Percentiles rank a stretch among this genome's conserved stretches.
These are phyloP conservation scores for Pisolithus tinctorius DNA, from an alignment of 768 basidiomycete species.

Conservation along the genomic window DNA sequence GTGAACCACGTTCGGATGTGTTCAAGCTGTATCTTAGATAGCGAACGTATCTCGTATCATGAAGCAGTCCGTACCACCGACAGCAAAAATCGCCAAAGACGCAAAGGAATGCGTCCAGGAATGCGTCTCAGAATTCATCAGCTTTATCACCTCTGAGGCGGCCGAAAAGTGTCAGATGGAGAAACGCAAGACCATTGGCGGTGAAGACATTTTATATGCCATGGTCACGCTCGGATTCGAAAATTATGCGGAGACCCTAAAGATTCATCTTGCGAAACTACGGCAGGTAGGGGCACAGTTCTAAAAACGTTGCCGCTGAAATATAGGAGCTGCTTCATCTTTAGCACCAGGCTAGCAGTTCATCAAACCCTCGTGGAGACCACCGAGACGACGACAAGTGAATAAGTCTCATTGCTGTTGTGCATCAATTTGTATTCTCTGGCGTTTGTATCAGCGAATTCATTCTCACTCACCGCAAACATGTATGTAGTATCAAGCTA, in stretches of 20 bases:
- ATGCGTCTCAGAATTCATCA: slow-evolving; percentile 97
- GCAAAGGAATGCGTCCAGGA: slow-evolving; percentile 99
- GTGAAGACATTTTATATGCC: slow-evolving; percentile 95
- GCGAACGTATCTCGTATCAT: slow-evolving; percentile 98
- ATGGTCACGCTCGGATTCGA: slow-evolving; percentile 92
- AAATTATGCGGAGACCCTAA: slow-evolving; percentile 87
- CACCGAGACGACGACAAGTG: slow-evolving; percentile 16
- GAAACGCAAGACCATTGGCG: slow-evolving; percentile 96
- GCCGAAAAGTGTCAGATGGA: slow-evolving; percentile 91
- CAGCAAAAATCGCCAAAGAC: slow-evolving; percentile 96
- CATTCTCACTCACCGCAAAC: slow-evolving; percentile 7
- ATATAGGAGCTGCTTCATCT: neutral
- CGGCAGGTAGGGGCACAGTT: slow-evolving; percentile 52
- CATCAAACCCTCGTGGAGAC: slow-evolving; percentile 19
- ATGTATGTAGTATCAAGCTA: neutral
- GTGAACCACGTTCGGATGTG: neutral
- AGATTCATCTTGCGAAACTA: slow-evolving; percentile 88
- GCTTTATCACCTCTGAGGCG: slow-evolving; percentile 95
- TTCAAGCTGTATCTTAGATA: slow-evolving; percentile 46
- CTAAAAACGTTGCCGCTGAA: neutral
- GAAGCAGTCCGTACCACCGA: slow-evolving; percentile 84
- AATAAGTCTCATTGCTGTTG: neutral
- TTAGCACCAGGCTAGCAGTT: slow-evolving; percentile 23
- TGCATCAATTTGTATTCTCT: slow-evolving; percentile 7
- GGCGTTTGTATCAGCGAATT: slow-evolving; percentile 2